Percentiles rank a stretch among this genome's conserved stretches.
Evolutionary conservation across 2,329 filamentous ascomycete species (phyloP).

Genomic region (Cladosporium cucumerinum): DNA sequence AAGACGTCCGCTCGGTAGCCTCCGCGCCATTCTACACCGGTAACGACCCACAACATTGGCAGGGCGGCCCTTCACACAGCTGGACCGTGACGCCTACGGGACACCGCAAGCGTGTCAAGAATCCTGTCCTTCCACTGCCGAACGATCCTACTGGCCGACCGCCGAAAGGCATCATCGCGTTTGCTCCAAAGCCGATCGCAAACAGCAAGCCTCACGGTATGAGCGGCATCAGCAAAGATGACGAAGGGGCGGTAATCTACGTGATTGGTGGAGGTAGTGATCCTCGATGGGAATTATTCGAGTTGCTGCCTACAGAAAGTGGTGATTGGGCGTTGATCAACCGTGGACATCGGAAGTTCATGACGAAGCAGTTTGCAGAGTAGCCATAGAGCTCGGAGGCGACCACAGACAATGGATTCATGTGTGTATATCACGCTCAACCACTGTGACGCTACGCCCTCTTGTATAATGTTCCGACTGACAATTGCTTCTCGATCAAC

Average conservation of each 20-base stretch:
- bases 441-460: not conserved
- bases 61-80: conserved; percentile 28
- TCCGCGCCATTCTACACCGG: conserved; percentile 79
- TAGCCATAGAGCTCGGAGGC: conserved; percentile 19
- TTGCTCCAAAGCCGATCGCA: conserved; percentile 44
- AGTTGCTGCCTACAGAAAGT: conserved; percentile 25
- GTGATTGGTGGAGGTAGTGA: conserved; percentile 36
- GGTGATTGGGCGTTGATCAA: conserved; percentile 29
- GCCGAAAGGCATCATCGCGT: conserved; percentile 80
- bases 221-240: conserved; percentile 18
- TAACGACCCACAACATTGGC: conserved; percentile 50
- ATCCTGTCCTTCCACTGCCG: conserved; percentile 45
- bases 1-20: conserved; percentile 82
- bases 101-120: conserved; percentile 29
- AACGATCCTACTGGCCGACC: conserved; percentile 57
- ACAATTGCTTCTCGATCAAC: not conserved
- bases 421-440: not conserved
- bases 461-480: not conserved
- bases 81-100: conserved; percentile 38
- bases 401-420: too few relatives aligned
- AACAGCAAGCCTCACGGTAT: conserved; percentile 17
- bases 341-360: conserved; percentile 33
- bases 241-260: conserved; percentile 29
- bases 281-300: conserved; percentile 36
- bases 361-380: conserved; percentile 35